Conservation (phyloP, 805 yeast genomes). For the Monosporozyma servazzii region DNA sequence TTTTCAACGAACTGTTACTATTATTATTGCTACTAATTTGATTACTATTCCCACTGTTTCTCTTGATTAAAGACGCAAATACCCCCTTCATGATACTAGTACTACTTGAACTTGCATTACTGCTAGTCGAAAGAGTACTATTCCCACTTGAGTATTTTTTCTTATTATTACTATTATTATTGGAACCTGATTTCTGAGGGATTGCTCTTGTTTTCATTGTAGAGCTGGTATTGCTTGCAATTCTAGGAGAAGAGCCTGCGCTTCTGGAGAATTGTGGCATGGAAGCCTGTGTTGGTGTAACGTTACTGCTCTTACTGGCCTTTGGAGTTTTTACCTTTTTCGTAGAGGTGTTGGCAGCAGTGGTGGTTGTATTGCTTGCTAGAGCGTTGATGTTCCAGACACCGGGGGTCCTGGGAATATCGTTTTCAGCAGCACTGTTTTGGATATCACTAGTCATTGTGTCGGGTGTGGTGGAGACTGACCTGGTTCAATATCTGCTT, state of each 20-base stretch:
- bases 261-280: neutral
- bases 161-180: neutral
- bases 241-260: neutral
- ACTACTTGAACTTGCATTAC: conserved; percentile 22
- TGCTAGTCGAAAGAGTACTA: neutral
- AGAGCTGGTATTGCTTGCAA: neutral
- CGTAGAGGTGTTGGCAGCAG: neutral
- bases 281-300: neutral
- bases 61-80: conserved; percentile 37
- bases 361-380: neutral
- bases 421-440: conserved; percentile 29
- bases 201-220: neutral
- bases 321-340: neutral
- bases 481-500: neutral
- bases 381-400: neutral
- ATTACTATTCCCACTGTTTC: conserved; percentile 29
- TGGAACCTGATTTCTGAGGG: neutral
- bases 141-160: conserved; percentile 1
- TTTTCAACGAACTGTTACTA: conserved; percentile 30
- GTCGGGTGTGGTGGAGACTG: conserved; percentile 19
- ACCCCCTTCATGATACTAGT: conserved; percentile 46
- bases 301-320: neutral
- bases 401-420: neutral
- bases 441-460: conserved; percentile 36
- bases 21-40: conserved; percentile 13